A percentile compares a stretch with the other conserved stretches of the same genome.
Conservation (phyloP, 805 yeast genomes). For the Debaryomyces prosopidis region DNA sequence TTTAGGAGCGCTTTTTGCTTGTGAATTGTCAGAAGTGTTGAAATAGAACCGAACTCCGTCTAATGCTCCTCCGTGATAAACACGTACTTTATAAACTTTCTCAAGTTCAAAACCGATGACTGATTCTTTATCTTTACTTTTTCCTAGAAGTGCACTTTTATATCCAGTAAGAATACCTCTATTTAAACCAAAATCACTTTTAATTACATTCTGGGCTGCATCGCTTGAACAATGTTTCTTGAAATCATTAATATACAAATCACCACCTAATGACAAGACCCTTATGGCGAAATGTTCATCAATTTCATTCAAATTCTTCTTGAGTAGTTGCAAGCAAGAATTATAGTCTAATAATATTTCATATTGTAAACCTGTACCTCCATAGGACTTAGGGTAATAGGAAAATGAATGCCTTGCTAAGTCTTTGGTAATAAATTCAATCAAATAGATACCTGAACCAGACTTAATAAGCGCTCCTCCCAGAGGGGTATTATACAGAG, state of each 20-base stretch:
- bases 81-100: slow-evolving; percentile 52
- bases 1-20: slow-evolving; percentile 32
- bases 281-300: slow-evolving; percentile 47
- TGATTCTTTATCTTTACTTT: slow-evolving; percentile 16
- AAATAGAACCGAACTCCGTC: slow-evolving; percentile 72
- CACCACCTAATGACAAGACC: slow-evolving; percentile 60
- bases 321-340: slow-evolving; percentile 31
- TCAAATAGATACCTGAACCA: slow-evolving; percentile 66
- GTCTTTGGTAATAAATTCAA: slow-evolving; percentile 66
- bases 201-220: slow-evolving; percentile 18
- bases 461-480: slow-evolving; percentile 45
- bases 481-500: slow-evolving; percentile 19
- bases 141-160: slow-evolving; percentile 38
- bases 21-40: not conserved
- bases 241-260: slow-evolving; percentile 57
- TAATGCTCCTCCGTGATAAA: slow-evolving; percentile 74
- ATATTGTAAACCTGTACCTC: slow-evolving; percentile 62
- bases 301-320: slow-evolving; percentile 24
- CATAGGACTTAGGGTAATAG: slow-evolving; percentile 53
- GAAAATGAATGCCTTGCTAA: slow-evolving; percentile 60
- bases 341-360: slow-evolving; percentile 50
- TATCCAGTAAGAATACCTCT: slow-evolving; percentile 39
- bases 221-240: slow-evolving; percentile 23
- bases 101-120: slow-evolving; percentile 35
- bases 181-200: slow-evolving; percentile 43